These are phyloP conservation scores for Posidonia australis DNA, from an alignment of 106 monocot genomes.

Conservation along the genomic window DNA sequence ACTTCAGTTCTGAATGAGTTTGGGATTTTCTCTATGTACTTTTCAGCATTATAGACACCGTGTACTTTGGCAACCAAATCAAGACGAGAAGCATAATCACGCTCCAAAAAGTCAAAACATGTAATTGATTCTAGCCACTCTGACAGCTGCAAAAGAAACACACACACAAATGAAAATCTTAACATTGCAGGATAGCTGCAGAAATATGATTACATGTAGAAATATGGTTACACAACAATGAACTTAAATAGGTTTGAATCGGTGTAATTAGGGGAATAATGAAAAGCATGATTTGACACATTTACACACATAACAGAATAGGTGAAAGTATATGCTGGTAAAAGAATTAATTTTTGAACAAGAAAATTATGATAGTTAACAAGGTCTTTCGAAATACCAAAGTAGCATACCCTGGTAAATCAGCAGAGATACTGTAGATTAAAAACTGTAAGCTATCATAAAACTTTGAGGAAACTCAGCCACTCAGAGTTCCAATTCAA, in stretches of 20 bases:
- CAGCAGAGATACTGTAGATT: too few species aligned
- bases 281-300: neutral
- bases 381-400: too few species aligned
- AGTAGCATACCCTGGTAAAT: too few species aligned
- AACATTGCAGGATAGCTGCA: too few species aligned
- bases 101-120: conserved; percentile 37
- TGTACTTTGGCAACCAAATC: conserved; percentile 66
- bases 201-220: neutral
- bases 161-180: too few species aligned
- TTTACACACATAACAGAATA: neutral
- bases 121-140: conserved; percentile 66
- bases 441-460: too few species aligned
- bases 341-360: too few species aligned
- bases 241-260: neutral
- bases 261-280: neutral
- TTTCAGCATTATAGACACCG: conserved; percentile 57
- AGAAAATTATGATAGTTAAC: too few species aligned
- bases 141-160: conserved; percentile 41
- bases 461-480: too few species aligned
- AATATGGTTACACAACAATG: neutral
- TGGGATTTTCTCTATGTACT: conserved; percentile 51
- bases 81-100: conserved; percentile 63
- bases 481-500: too few species aligned
- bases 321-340: neutral
- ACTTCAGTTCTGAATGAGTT: conserved; percentile 48